Evolutionary conservation across 257 asterid genomes (phyloP).

Genomic region (Fraxinus cuspidata): DNA sequence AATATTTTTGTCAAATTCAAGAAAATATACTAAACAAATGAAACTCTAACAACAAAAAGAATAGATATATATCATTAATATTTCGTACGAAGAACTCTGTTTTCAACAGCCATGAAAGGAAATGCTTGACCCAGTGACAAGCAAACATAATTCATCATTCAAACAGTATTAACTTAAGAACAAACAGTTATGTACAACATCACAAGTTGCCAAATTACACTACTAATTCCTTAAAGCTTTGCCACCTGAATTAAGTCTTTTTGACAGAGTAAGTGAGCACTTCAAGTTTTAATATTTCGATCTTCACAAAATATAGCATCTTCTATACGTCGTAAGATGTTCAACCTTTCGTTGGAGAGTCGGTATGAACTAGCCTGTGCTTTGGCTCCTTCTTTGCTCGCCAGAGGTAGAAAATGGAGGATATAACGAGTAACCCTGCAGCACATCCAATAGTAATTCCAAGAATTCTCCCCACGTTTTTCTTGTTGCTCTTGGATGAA

Average conservation of each 20-base stretch:
- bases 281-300: neutral
- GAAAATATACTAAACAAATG: no score
- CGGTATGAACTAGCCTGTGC: conserved; percentile 31
- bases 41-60: no score
- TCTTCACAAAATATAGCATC: neutral
- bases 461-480: conserved; percentile 34
- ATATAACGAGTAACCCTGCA: conserved; percentile 36
- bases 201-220: neutral
- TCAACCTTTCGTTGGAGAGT: conserved; percentile 35
- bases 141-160: neutral
- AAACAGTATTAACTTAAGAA: neutral
- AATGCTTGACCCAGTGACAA: neutral
- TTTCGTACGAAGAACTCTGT: no score
- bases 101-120: no score
- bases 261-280: neutral
- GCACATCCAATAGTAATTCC: conserved; percentile 48
- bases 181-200: neutral
- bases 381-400: conserved; percentile 39
- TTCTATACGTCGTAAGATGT: neutral
- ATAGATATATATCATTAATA: no score
- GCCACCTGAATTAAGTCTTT: neutral
- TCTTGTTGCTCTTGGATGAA: conserved; percentile 34
- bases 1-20: no score
- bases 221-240: neutral
- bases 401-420: conserved; percentile 43